These are phyloP conservation scores for Neonothopanus nambi DNA, from an alignment of 1,284 basidiomycete species.

Conservation along the genomic window DNA sequence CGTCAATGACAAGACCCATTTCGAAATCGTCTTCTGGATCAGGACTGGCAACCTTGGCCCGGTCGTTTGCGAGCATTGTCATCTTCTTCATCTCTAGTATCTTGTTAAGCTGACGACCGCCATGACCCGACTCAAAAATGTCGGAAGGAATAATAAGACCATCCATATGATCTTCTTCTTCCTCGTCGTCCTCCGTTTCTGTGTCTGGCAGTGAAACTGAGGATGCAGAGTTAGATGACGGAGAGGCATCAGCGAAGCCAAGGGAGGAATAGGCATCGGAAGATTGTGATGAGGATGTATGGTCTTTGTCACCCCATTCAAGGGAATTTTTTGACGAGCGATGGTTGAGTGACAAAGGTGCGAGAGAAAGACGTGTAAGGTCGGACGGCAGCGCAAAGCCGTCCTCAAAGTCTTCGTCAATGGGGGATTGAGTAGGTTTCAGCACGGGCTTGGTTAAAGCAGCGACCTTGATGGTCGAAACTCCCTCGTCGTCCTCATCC, in stretches of 20 bases:
- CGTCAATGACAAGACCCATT: constrained; percentile 75
- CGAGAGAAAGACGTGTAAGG: constrained; percentile 75
- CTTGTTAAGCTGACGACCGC: constrained; percentile 65
- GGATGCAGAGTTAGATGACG: constrained; percentile 68
- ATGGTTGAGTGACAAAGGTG: constrained; percentile 68
- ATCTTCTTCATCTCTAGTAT: constrained; percentile 78
- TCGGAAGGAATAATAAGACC: constrained; percentile 75
- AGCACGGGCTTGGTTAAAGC: constrained; percentile 45
- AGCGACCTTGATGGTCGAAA: constrained; percentile 76
- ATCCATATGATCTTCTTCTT: constrained; percentile 70
- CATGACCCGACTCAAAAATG: constrained; percentile 69
- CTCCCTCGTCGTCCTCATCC: constrained; percentile 74
- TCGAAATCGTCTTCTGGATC: constrained; percentile 82
- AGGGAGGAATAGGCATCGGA: constrained; percentile 79
- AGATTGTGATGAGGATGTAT: constrained; percentile 77
- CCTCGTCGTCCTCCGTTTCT: constrained; percentile 67
- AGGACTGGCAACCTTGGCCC: constrained; percentile 52
- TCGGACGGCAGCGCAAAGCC: constrained; percentile 77
- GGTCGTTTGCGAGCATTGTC: constrained; percentile 45
- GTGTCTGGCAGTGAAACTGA: constrained; percentile 67
- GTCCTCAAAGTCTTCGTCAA: constrained; percentile 73
- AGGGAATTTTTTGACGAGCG: constrained; percentile 77
- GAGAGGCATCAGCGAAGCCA: constrained; percentile 69
- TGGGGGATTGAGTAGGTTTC: constrained; percentile 35
- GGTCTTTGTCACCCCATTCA: constrained; percentile 82